Percentiles rank a stretch among this genome's conserved stretches.
phyloP scores from a whole-genome alignment of 495 filamentous ascomycete genomes.

The Aspergillus sclerotiicarbonarius region DNA sequence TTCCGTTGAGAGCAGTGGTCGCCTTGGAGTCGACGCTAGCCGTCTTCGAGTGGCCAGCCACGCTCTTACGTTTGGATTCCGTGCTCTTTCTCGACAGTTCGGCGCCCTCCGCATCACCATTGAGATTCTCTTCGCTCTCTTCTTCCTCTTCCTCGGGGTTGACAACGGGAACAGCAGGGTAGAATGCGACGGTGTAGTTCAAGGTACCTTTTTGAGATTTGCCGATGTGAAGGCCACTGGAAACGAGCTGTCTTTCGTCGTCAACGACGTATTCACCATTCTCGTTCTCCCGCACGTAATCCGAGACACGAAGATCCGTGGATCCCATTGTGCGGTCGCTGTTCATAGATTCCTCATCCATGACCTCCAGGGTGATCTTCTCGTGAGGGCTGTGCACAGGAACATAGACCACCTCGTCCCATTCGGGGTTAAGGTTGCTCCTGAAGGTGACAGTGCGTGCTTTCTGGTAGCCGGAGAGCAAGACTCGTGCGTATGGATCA shows the following conservation, averaged over 20 bases:
- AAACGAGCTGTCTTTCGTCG: slow-evolving; percentile 65
- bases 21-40: slow-evolving; percentile 34
- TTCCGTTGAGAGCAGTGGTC: slow-evolving; percentile 24
- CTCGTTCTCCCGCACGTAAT: slow-evolving; percentile 76
- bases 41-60: slow-evolving; percentile 26
- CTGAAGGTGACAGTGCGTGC: slow-evolving; percentile 91
- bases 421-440: slow-evolving; percentile 93
- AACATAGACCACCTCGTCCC: slow-evolving; percentile 94
- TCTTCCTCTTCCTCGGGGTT: slow-evolving; percentile 89
- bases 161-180: slow-evolving; percentile 78
- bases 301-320: slow-evolving; percentile 68
- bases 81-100: slow-evolving; percentile 36
- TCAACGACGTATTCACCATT: slow-evolving; percentile 79
- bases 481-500: slow-evolving; percentile 85
- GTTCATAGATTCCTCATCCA: slow-evolving; percentile 89
- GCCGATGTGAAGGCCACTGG: slow-evolving; percentile 62
- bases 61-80: slow-evolving; percentile 28
- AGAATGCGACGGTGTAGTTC: slow-evolving; percentile 85
- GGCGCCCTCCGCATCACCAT: slow-evolving; percentile 30
- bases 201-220: slow-evolving; percentile 77
- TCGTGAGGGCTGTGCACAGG: slow-evolving; percentile 86
- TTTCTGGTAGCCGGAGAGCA: slow-evolving; percentile 86
- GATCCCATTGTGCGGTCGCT: slow-evolving; percentile 84
- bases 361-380: slow-evolving; percentile 84
- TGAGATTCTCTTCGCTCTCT: slow-evolving; percentile 43